phyloP scores from a whole-genome alignment of 805 yeast genomes.

The Candida dendrica region DNA sequence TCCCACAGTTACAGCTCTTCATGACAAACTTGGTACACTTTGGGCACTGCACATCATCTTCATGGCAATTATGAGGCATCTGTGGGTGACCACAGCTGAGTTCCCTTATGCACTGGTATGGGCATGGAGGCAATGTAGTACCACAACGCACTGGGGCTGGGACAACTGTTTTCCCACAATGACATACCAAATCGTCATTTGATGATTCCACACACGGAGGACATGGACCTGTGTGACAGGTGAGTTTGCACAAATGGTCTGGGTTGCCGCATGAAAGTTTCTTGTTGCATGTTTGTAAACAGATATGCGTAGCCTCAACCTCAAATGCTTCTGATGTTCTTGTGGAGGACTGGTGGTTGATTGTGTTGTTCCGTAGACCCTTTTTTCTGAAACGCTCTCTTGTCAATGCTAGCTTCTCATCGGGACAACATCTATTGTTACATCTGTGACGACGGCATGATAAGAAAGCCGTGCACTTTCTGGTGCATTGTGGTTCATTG shows the following conservation, averaged over 20 bases:
- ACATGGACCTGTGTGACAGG: conserved; percentile 78
- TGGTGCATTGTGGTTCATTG: conserved; percentile 51
- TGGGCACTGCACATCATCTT: conserved; percentile 59
- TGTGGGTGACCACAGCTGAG: conserved; percentile 64
- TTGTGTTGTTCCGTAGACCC: conserved; percentile 37
- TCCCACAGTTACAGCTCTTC: conserved; percentile 59
- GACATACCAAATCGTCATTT: conserved; percentile 71
- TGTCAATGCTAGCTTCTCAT: conserved; percentile 48
- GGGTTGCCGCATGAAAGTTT: conserved; percentile 51
- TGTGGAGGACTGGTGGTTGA: conserved; percentile 18
- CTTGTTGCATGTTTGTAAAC: conserved; percentile 60
- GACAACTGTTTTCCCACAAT: conserved; percentile 73
- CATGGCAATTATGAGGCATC: conserved; percentile 72
- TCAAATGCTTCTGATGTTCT: conserved; percentile 42
- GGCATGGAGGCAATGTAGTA: conserved; percentile 55
- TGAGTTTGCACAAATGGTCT: conserved; percentile 55
- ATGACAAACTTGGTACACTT: conserved; percentile 60
- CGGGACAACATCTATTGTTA: conserved; percentile 58
- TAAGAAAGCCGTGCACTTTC: conserved; percentile 66
- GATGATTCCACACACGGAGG: conserved; percentile 74
- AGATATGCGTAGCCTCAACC: conserved; percentile 69
- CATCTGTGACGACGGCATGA: conserved; percentile 83
- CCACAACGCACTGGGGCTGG: conserved; percentile 87
- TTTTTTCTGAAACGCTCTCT: conserved; percentile 42
- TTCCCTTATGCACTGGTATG: conserved; percentile 51